phyloP scores from a whole-genome alignment of 2,329 filamentous ascomycete species.

The Chalaropsis thielavioides region DNA sequence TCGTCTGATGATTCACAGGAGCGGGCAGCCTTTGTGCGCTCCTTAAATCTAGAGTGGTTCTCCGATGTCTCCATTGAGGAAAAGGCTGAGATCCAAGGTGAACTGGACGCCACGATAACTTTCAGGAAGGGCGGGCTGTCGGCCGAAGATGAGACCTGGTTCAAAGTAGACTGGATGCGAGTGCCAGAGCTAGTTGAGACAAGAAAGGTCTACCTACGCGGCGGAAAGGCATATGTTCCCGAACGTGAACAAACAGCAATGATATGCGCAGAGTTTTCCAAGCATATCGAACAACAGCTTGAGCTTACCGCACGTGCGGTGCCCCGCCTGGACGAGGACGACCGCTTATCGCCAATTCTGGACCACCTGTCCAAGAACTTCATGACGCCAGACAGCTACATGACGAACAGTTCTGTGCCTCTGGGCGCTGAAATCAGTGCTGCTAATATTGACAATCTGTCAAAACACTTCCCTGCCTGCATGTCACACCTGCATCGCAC shows the following conservation, averaged over 20 bases:
- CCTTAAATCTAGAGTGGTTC: slow-evolving; percentile 78
- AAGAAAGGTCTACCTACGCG: slow-evolving; percentile 59
- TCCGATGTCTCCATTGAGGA: slow-evolving; percentile 70
- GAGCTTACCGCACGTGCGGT: slow-evolving; percentile 86
- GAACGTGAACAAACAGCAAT: slow-evolving; percentile 75
- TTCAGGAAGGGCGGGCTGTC: slow-evolving; percentile 27
- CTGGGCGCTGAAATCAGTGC: slow-evolving; percentile 61
- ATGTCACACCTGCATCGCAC: slow-evolving; percentile 85
- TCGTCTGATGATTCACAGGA: slow-evolving; percentile 62
- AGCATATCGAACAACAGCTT: slow-evolving; percentile 63
- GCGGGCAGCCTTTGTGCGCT: slow-evolving; percentile 59
- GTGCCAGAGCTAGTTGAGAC: slow-evolving; percentile 82
- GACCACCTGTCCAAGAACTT: slow-evolving; percentile 89
- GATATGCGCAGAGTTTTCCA: slow-evolving; percentile 75
- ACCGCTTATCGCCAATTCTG: slow-evolving; percentile 58
- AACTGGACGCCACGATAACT: slow-evolving; percentile 34
- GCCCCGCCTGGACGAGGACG: slow-evolving; percentile 88
- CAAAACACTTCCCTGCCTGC: slow-evolving; percentile 75
- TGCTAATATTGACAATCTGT: slow-evolving; percentile 62
- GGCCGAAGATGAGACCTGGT: slow-evolving; percentile 72
- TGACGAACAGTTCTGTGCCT: slow-evolving; percentile 47
- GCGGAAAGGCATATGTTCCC: slow-evolving; percentile 83
- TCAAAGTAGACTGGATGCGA: slow-evolving; percentile 90
- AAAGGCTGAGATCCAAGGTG: slow-evolving; percentile 45
- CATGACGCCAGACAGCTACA: slow-evolving; percentile 74